These are phyloP conservation scores for Drosera capensis DNA, from an alignment of 148 eudicot genomes.

Conservation along the genomic window DNA sequence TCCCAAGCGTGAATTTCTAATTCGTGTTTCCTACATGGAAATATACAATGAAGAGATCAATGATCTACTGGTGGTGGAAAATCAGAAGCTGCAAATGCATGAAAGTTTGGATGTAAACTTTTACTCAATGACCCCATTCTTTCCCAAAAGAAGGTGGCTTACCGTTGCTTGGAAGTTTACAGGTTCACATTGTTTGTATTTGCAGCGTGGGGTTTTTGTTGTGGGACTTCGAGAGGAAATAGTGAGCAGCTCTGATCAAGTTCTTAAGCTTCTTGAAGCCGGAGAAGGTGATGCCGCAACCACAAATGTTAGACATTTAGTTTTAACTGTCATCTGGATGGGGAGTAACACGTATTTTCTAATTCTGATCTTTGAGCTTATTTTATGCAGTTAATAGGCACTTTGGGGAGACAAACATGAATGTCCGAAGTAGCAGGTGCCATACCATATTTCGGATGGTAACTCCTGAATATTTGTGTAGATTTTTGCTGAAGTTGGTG, in stretches of 20 bases:
- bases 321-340: neutral
- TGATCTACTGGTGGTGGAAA: constrained; percentile 74
- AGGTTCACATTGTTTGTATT: constrained; percentile 9
- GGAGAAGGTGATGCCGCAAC: constrained; percentile 64
- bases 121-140: neutral
- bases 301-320: neutral
- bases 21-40: constrained; percentile 98
- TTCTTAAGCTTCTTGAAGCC: constrained; percentile 61
- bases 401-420: constrained; percentile 99
- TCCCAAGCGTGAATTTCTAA: constrained; percentile 62
- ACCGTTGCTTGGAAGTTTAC: neutral
- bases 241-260: constrained; percentile 81
- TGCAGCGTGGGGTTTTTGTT: constrained; percentile 88
- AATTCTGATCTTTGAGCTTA: constrained; percentile 5
- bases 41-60: constrained; percentile 95
- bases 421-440: constrained; percentile 92
- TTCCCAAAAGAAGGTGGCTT: too few relatives aligned
- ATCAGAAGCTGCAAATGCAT: constrained; percentile 79
- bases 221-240: constrained; percentile 94
- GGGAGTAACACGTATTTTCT: neutral
- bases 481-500: constrained; percentile 8
- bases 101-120: constrained; percentile 77
- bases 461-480: constrained; percentile 12
- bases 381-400: constrained; percentile 64
- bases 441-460: constrained; percentile 99